phyloP scores from a whole-genome alignment of 345 rosid genomes.

The Laguncularia racemosa region DNA sequence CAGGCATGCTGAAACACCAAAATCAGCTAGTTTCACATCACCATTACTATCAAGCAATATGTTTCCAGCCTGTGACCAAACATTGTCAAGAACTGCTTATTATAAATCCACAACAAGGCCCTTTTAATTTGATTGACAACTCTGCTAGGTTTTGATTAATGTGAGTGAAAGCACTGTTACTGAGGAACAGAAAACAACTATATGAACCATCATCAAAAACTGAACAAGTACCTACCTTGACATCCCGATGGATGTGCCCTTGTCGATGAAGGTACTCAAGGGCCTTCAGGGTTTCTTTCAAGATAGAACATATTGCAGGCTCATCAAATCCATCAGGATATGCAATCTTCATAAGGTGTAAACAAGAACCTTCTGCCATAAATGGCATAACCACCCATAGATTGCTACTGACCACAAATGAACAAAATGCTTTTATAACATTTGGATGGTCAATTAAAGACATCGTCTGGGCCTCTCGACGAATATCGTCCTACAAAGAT shows the following conservation, averaged over 20 bases:
- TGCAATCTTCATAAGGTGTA: conserved; percentile 95
- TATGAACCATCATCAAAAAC: conserved; percentile 4
- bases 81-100: too few relatives aligned
- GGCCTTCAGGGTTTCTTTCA: conserved; percentile 97
- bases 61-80: conserved; percentile 74
- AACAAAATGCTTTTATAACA: conserved; percentile 77
- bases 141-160: too few relatives aligned
- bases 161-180: background rate
- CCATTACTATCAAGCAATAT: conserved; percentile 83
- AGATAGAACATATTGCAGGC: conserved; percentile 75
- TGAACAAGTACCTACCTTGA: conserved; percentile 53
- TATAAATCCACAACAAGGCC: too few relatives aligned
- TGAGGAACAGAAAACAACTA: background rate
- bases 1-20: conserved; percentile 98
- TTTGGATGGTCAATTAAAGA: conserved; percentile 96
- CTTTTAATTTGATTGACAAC: too few relatives aligned
- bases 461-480: conserved; percentile 96
- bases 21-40: conserved; percentile 88
- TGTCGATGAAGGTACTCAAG: conserved; percentile 91
- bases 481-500: conserved; percentile 73
- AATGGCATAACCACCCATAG: conserved; percentile 99
- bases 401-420: conserved; percentile 75
- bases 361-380: conserved; percentile 98
- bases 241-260: conserved; percentile 98
- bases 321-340: conserved; percentile 92